A percentile compares a stretch with the other conserved stretches of the same genome.
phyloP scores from a whole-genome alignment of 768 basidiomycete species.

The Holtermannia corniformis region DNA sequence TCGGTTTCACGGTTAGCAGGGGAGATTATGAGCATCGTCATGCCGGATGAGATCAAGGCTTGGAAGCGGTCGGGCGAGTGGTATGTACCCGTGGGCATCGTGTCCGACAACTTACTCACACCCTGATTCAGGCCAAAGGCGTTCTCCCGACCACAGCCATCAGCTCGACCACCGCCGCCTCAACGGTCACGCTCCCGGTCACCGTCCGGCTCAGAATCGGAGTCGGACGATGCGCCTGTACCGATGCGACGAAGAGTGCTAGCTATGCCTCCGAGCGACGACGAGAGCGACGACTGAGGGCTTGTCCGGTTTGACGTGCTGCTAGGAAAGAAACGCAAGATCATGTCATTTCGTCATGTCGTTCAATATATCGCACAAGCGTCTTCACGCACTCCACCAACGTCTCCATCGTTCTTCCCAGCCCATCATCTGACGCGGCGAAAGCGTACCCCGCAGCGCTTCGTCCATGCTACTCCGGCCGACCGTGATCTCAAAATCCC shows the following conservation, averaged over 20 bases:
- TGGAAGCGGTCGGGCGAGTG: constrained; percentile 28
- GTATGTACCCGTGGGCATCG: constrained; percentile 17
- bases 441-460: constrained; percentile 8
- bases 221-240: background rate
- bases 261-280: background rate
- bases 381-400: background rate
- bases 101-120: too few relatives aligned
- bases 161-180: background rate
- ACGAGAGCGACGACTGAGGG: background rate
- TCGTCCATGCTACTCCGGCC: constrained; percentile 26
- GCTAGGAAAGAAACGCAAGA: too few relatives aligned
- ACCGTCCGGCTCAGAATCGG: background rate
- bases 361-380: background rate
- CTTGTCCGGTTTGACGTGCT: background rate
- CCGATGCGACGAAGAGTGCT: background rate
- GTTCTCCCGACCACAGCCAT: background rate
- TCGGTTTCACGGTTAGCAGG: constrained; percentile 14
- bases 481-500: constrained; percentile 26
- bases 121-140: background rate
- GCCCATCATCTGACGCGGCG: background rate
- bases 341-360: too few relatives aligned
- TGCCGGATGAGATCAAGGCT: constrained; percentile 23
- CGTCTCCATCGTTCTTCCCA: background rate
- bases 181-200: background rate
- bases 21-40: constrained; percentile 19